Percentiles rank a stretch among this genome's conserved stretches.
Evolutionary conservation across 1,139 yeast species (phyloP).

Genomic region (Lodderomyces oxycetoniae): DNA sequence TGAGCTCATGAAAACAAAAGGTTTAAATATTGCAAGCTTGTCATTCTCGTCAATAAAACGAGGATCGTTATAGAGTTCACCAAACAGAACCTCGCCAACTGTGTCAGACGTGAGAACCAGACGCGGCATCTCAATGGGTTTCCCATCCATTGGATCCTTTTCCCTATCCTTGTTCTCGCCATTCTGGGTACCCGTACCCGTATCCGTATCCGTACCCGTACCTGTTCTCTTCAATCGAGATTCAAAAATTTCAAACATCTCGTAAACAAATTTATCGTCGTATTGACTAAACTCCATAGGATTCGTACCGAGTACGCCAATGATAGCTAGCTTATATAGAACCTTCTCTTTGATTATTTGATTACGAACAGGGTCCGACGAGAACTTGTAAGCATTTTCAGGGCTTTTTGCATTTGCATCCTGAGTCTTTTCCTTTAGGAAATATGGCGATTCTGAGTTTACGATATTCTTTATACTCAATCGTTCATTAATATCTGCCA

Average conservation of each 20-base stretch:
- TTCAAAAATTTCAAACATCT: conserved; percentile 32
- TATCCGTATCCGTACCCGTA: conserved; percentile 6
- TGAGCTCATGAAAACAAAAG: too few species aligned
- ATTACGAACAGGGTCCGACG: conserved; percentile 30
- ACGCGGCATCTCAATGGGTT: conserved; percentile 4
- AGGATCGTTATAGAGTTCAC: background rate
- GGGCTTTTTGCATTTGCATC: conserved; percentile 5
- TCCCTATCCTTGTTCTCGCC: conserved; percentile 3
- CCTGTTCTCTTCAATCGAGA: conserved; percentile 19
- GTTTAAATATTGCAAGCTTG: too few species aligned
- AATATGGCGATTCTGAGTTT: conserved; percentile 23
- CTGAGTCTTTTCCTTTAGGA: conserved; percentile 12
- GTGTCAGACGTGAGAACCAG: conserved; percentile 16
- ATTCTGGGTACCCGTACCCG: background rate
- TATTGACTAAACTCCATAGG: conserved; percentile 25
- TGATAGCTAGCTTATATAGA: conserved; percentile 31
- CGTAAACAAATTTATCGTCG: conserved; percentile 27
- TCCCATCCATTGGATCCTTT: conserved; percentile 1
- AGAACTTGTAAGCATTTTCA: conserved; percentile 16
- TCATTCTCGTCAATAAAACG: background rate
- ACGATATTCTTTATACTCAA: conserved; percentile 28
- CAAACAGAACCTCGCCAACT: conserved; percentile 24
- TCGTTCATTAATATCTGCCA: conserved; percentile 21
- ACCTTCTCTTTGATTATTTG: conserved; percentile 33
- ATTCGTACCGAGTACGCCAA: conserved; percentile 36